Base-by-base conservation (phyloP, 306 rosid genomes). In the Malus orientalis region DNA sequence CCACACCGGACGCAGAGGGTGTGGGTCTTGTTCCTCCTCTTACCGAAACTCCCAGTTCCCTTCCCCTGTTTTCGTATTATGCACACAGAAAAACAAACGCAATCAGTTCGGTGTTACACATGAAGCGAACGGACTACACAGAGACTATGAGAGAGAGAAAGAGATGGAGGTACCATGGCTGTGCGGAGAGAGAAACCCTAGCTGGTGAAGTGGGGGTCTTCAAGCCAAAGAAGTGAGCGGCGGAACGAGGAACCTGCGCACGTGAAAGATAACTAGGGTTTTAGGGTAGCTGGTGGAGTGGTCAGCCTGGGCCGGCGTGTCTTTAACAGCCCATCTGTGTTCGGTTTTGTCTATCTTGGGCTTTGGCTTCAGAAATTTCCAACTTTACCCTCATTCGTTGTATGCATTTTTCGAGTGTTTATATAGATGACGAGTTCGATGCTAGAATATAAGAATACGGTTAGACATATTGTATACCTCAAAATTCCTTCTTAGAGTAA, bases 11-110 rank as follows among this genome's bases (percentile, higher is more conserved):
- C 90, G 38, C 98, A 95, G 33, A 95, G 96, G 1, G 96, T 90
- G 90, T 95, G 98, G 51, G 98, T 92, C 93, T 95, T 95, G 93
- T 95, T 95, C 88, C 98, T 92, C 75, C 98, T 83, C 90, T 95
- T 95, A 77, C 98, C 98, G 54, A 95, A 95, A 74, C 97, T 92
- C 27, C 98, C 98, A 1, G 98, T 95, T 36, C 98, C 98, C 89
- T 95, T 95, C 3, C 97, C 97, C 98, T 95, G 85, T 49, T 25
- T 12, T 23, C 30, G 38, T 27, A 23, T 70, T 25, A 42, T 18
- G 33, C 53, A 45, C 19, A 67, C 29, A 60, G 27, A 20, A n/a
- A 10, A 49, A 12, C 13, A 53, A 23, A 16, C 18, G n/a, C 51
- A 61, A 45, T 54, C 8, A 47, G 45, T 45, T 64, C 23, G 33